Base-by-base conservation (phyloP, 1,284 basidiomycete species). In the Malassezia sp. region DNA sequence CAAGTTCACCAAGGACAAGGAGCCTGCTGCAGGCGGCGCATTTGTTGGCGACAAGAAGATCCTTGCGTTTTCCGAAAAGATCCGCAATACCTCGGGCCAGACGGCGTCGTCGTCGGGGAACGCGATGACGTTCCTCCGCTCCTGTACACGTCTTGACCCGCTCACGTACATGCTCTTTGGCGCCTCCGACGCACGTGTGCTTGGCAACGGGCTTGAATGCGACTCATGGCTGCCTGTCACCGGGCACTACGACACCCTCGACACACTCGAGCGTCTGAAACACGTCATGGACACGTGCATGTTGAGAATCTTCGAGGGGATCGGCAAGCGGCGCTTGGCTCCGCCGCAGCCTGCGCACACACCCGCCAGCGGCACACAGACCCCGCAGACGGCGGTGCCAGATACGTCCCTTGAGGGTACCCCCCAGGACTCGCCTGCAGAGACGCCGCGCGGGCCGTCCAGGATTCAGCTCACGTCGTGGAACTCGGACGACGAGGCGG, bases 101-200 rank as follows among this genome's bases (percentile, higher is more conserved):
- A 75, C 43, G 40, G 68, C 48, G n/a, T 47, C 43, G 17, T 70
- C 73, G 30, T 44, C 52, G 15, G 56, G 53, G 39, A 75, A 75
- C 35, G 74, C 80, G 0, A 79, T 81, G 59, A 85, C 78, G 46
- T 83, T 78, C 70, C 74, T 95, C 27, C 78, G 89, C 36, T 80
- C 54, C 10, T 63, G 60, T 34, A 64, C 66, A 1, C 80, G 83
- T 27, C 74, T 95, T 26, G 89, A 95, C 71, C 84, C 85, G 8
- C 76, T 95, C 75, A 83, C 84, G 1, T 93, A 89, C 70, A 79
- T 93, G 73, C 76, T 96, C 9, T 95, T 96, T 59, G 90, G 90
- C 11, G 87, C 88, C 0, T 81, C 85, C 69, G 77, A 82, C 45
- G 77, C 89, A 32, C 42, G 56, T 11, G 73, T 78, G 47, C 77